Conservation (phyloP, 208 protist species). For the Trypanosoma scelopori region DNA sequence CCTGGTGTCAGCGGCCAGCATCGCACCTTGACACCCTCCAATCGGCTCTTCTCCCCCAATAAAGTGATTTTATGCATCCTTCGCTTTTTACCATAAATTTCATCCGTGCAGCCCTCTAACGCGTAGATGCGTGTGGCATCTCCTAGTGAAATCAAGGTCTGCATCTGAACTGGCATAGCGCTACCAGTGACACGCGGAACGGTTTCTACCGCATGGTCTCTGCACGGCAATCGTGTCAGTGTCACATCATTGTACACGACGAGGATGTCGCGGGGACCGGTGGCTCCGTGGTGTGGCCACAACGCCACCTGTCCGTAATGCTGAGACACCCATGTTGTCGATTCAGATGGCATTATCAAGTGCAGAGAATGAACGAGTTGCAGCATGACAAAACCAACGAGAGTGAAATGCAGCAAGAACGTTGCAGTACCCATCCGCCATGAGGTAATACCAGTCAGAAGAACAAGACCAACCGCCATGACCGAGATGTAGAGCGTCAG, state of each 20-base stretch:
- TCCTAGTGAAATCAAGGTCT: constrained; percentile 26
- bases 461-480: constrained; percentile 1
- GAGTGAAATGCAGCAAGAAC: constrained; percentile 24
- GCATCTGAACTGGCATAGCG: not conserved
- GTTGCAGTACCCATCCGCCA: constrained; percentile 4
- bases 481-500: constrained; percentile 10
- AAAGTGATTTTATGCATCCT: constrained; percentile 30
- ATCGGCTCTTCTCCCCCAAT: constrained; percentile 13
- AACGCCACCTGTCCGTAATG: constrained; percentile 33
- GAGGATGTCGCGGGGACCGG: constrained; percentile 5
- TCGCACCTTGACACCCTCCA: constrained; percentile 25
- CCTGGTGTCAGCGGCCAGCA: constrained; percentile 11
- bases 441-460: constrained; percentile 4
- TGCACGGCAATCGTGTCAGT: constrained; percentile 18
- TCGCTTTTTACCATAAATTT: not conserved
- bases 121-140: constrained; percentile 25
- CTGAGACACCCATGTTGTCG: constrained; percentile 24
- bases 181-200: not conserved
- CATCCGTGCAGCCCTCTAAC: constrained; percentile 13
- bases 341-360: constrained; percentile 15
- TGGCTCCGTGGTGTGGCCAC: constrained; percentile 15
- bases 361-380: constrained; percentile 20
- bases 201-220: not conserved
- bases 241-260: constrained; percentile 14
- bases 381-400: constrained; percentile 4